Evolutionary conservation across 2,329 filamentous ascomycete genomes (phyloP).

Genomic region (Apiospora rasikravindrae): DNA sequence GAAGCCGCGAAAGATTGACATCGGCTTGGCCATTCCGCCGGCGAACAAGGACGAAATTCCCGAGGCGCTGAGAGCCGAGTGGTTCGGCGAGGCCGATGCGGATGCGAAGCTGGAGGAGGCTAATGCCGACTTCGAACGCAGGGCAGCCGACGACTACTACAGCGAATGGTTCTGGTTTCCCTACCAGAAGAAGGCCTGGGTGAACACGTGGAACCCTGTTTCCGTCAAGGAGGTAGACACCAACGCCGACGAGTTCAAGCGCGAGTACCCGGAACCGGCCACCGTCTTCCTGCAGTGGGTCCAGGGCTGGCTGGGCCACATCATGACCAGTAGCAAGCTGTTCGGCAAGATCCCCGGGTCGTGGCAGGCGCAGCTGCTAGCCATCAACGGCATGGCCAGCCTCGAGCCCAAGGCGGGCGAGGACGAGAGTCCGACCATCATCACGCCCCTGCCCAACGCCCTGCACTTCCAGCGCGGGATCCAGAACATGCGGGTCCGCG

Average conservation of each 20-base stretch:
- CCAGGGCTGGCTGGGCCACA: conserved; percentile 17
- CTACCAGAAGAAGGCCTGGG: conserved; percentile 49
- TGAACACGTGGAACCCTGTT: conserved; percentile 50
- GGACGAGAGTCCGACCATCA: conserved; percentile 37
- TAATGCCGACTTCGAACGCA: conserved; percentile 52
- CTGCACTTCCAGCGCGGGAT: conserved; percentile 53
- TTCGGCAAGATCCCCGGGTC: conserved; percentile 33
- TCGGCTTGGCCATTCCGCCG: conserved; percentile 51
- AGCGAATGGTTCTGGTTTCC: conserved; percentile 58
- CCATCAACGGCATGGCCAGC: conserved; percentile 39
- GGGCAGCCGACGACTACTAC: conserved; percentile 49
- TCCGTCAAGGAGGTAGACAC: conserved; percentile 33
- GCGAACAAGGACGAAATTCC: conserved; percentile 43
- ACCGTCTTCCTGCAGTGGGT: conserved; percentile 42
- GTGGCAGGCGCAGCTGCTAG: conserved; percentile 37
- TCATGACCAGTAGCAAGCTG: conserved; percentile 6
- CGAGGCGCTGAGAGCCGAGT: conserved; percentile 36
- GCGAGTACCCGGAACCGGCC: conserved; percentile 42
- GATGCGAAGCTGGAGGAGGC: conserved; percentile 72
- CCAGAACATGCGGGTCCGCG: conserved; percentile 52
- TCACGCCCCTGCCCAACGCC: conserved; percentile 49
- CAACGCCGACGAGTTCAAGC: conserved; percentile 32
- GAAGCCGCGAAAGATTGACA: conserved; percentile 47
- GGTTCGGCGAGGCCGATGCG: conserved; percentile 55
- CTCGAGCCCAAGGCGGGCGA: conserved; percentile 28